phyloP scores from a whole-genome alignment of 345 rosid genomes.

The Trapa incisa region DNA sequence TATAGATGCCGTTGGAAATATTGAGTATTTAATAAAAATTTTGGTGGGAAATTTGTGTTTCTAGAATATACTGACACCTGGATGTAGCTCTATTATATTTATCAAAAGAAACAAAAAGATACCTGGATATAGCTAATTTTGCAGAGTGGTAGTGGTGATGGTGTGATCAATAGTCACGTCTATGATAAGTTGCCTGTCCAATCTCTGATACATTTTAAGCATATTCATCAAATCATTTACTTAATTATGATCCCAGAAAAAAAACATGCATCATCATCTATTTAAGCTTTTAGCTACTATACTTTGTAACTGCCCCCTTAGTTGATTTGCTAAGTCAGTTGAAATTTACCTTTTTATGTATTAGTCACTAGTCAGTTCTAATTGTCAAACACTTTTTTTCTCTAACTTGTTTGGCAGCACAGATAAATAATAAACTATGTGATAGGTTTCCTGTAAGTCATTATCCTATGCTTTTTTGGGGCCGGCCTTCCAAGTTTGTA shows the following conservation, averaged over 20 bases:
- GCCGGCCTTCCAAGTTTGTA: conserved; percentile 49
- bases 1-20: no score
- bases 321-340: neutral
- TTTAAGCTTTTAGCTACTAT: neutral
- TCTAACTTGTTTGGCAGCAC: conserved; percentile 50
- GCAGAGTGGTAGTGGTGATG: neutral
- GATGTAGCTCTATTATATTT: no score
- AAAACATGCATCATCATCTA: neutral
- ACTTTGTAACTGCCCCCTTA: neutral
- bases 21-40: no score
- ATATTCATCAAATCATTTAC: neutral
- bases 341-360: neutral
- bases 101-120: no score
- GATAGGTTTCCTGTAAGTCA: conserved; percentile 69
- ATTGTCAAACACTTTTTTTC: conserved; percentile 2
- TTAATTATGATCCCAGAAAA: neutral
- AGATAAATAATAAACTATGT: conserved; percentile 81
- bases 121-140: neutral
- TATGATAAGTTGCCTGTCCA: neutral
- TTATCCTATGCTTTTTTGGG: conserved; percentile 96
- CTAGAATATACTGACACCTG: neutral
- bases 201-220: no score
- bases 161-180: neutral
- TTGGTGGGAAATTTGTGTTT: no score
- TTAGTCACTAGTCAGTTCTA: neutral